Evolutionary conservation across 2,329 filamentous ascomycete species (phyloP).

Genomic region (Coleophoma crateriformis): DNA sequence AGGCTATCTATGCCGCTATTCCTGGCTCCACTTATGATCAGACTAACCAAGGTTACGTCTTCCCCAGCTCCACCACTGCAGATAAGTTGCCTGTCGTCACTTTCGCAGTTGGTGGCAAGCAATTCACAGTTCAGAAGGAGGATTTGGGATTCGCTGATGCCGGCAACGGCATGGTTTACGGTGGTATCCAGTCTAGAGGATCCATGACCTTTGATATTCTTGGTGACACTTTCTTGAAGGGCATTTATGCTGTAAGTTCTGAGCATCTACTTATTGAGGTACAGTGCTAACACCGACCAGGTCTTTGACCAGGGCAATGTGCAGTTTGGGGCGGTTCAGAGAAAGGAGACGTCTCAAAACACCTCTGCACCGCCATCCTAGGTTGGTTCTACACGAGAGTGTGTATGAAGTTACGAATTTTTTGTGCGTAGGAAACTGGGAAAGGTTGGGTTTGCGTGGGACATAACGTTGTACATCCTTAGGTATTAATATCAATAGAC

Average conservation of each 20-base stretch:
- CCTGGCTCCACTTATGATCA: conserved; percentile 52
- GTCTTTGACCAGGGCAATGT: conserved; percentile 54
- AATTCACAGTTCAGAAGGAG: conserved; percentile 52
- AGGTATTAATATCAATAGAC: too few relatives aligned
- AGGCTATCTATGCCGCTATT: conserved; percentile 59
- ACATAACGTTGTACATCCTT: not conserved
- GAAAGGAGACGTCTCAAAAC: conserved; percentile 26
- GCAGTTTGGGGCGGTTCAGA: conserved; percentile 50
- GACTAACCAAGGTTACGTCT: conserved; percentile 56
- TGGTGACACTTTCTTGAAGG: conserved; percentile 53
- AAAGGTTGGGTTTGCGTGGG: not conserved
- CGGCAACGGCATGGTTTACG: conserved; percentile 48
- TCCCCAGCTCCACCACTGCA: conserved; percentile 45
- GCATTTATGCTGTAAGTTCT: conserved; percentile 47
- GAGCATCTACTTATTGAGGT: not conserved
- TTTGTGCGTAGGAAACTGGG: not conserved
- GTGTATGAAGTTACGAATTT: not conserved
- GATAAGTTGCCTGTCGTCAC: conserved; percentile 54
- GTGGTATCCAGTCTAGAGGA: conserved; percentile 54
- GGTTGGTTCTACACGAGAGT: not conserved
- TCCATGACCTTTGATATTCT: conserved; percentile 49
- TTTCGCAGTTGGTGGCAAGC: conserved; percentile 56
- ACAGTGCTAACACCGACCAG: conserved; percentile 23
- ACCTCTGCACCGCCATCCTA: conserved; percentile 17
- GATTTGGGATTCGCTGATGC: conserved; percentile 52